phyloP scores from a whole-genome alignment of 345 rosid species.

The Trapa bicornis region DNA sequence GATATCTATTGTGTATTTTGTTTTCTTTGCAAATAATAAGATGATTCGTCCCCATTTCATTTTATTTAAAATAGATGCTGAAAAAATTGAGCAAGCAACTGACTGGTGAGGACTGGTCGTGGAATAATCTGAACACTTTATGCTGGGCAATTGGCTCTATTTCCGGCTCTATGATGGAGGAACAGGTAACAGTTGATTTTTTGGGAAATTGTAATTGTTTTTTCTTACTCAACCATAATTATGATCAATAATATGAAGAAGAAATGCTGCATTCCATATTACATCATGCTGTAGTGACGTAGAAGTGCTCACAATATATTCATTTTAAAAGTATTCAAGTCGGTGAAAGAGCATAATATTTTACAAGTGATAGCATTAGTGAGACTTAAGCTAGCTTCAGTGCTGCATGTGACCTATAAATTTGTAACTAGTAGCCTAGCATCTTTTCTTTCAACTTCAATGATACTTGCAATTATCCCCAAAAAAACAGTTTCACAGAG shows the following conservation, averaged over 20 bases:
- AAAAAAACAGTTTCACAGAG: no score
- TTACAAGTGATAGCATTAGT: no score
- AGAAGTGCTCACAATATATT: no score
- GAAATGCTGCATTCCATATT: not conserved
- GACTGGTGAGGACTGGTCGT: slow-evolving; percentile 95
- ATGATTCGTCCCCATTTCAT: slow-evolving; percentile 7
- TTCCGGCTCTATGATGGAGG: slow-evolving; percentile 98
- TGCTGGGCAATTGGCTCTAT: slow-evolving; percentile 99
- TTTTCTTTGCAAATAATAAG: not conserved
- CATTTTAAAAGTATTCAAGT: no score
- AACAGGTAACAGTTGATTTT: slow-evolving; percentile 40
- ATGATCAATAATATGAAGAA: not conserved
- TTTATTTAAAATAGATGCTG: slow-evolving; percentile 50
- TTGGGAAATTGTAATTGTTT: not conserved
- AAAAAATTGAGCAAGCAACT: slow-evolving; percentile 87
- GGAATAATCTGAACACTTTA: slow-evolving; percentile 90
- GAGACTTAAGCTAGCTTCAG: no score
- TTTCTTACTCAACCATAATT: not conserved
- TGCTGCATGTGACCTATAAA: no score
- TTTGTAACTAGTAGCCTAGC: no score
- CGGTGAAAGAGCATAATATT: no score
- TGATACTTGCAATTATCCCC: no score
- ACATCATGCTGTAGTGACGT: not conserved
- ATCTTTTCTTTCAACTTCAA: no score
- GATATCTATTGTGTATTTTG: no score